Base-by-base conservation (phyloP, 768 basidiomycete species). In the Daedaleopsis sinensis region DNA sequence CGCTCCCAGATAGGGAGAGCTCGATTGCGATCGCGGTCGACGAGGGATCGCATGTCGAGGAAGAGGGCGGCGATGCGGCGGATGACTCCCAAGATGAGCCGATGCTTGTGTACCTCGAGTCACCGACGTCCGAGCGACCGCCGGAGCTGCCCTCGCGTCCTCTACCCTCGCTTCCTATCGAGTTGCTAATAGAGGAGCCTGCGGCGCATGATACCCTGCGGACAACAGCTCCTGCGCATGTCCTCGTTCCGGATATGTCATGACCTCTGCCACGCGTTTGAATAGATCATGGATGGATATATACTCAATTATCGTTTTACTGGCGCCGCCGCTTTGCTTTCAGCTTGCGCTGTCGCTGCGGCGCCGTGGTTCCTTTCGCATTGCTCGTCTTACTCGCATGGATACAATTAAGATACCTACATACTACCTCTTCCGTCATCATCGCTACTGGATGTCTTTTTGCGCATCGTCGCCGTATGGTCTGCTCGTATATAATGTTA, bases 151-250 rank as follows among this genome's bases (percentile, higher is more conserved):
- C 37, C 32, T 18, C 51, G 3, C 51, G 8, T n/a, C 27, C 51
- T 36, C 21, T 21, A 18, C 18, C 18, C 15, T 16, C 37, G 16
- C 51, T 35, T 5, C 36, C 24, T 23, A 8, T 13, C 32, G 5
- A 37, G 21, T n/a, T 11, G 9, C 8, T 19, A 5, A 11, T n/a
- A 23, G 47, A 23, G 13, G 32, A 35, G 10, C 43, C 51, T 24
- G 55, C 24, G 43, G 42, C 55, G 37, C 37, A 39, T 52, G 55
- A 57, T 62, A 62, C 51, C 61, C 55, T 19, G 35, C 61, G 61
- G 61, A 62, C 61, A 57, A 39, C 38, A 35, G 36, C 23, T 16
- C 43, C 24, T 37, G 23, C 23, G 5, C 46, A 16, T 15, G 53
- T 11, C 23, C 35, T 16, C 18, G 53, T 39, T 43, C 27, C 53